Evolutionary conservation across 2,329 filamentous ascomycete species (phyloP).

Genomic region (Periconia macrospinosa): DNA sequence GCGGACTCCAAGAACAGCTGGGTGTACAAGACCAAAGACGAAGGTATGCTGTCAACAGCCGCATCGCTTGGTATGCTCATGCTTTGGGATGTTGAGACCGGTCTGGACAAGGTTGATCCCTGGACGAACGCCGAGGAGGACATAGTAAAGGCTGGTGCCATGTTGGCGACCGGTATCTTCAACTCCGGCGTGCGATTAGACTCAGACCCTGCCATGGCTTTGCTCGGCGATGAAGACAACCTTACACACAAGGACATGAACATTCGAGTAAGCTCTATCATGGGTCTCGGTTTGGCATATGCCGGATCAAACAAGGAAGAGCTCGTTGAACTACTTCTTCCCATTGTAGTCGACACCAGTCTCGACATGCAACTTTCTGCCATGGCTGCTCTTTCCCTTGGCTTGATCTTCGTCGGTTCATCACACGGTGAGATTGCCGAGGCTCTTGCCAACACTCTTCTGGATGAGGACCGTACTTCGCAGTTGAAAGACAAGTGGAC

Average conservation of each 20-base stretch:
- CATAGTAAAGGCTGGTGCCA: slow-evolving; percentile 86
- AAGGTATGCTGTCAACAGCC: slow-evolving; percentile 95
- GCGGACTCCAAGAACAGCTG: slow-evolving; percentile 82
- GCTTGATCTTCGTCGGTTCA: slow-evolving; percentile 89
- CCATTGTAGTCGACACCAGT: slow-evolving; percentile 81
- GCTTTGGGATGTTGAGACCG: slow-evolving; percentile 91
- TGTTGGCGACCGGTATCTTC: slow-evolving; percentile 93
- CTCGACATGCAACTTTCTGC: slow-evolving; percentile 94
- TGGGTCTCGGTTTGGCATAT: slow-evolving; percentile 93
- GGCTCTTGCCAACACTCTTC: slow-evolving; percentile 85
- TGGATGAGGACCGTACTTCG: slow-evolving; percentile 88
- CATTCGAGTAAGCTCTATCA: slow-evolving; percentile 82
- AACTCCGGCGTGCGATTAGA: slow-evolving; percentile 90
- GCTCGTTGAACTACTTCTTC: slow-evolving; percentile 80
- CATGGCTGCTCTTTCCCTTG: slow-evolving; percentile 89
- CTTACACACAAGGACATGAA: slow-evolving; percentile 76
- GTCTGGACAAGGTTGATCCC: slow-evolving; percentile 90
- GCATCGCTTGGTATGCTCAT: slow-evolving; percentile 90
- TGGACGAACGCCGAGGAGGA: slow-evolving; percentile 85
- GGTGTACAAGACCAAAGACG: slow-evolving; percentile 99
- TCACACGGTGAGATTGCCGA: slow-evolving; percentile 89
- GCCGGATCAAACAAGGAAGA: slow-evolving; percentile 92
- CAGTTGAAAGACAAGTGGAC: slow-evolving; percentile 99
- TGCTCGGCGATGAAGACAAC: slow-evolving; percentile 79
- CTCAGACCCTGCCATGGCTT: slow-evolving; percentile 84